phyloP scores from a whole-genome alignment of 495 filamentous ascomycete species.

The Massariosphaeria phaeospora region DNA sequence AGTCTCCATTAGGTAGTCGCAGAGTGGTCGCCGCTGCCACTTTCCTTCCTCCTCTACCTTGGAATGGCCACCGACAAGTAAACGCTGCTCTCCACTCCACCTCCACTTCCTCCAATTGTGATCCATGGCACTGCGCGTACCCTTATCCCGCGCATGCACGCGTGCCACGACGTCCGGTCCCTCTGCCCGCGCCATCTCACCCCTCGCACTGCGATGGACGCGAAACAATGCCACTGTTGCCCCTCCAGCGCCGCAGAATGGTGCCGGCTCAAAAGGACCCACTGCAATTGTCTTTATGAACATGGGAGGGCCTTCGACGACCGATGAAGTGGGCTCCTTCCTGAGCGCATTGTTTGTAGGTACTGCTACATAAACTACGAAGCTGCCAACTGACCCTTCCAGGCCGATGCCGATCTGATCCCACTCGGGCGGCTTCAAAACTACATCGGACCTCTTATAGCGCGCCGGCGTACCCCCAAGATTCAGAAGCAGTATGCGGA shows the following conservation, averaged over 20 bases:
- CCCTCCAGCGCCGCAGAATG: constrained; percentile 71
- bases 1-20: too few relatives aligned
- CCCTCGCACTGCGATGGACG: constrained; percentile 44
- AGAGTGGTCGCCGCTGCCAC: too few relatives aligned
- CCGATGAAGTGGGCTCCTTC: constrained; percentile 82
- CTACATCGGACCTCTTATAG: constrained; percentile 85
- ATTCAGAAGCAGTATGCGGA: constrained; percentile 91
- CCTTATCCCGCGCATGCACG: constrained; percentile 5
- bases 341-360: constrained; percentile 89
- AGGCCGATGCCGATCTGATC: constrained; percentile 93
- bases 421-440: constrained; percentile 89
- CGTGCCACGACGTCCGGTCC: constrained; percentile 7
- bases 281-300: constrained; percentile 99
- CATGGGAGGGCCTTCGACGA: constrained; percentile 94
- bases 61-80: not conserved
- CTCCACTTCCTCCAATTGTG: not conserved
- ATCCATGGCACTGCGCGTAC: constrained; percentile 22
- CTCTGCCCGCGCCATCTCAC: not conserved
- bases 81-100: not conserved
- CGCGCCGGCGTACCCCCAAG: constrained; percentile 82
- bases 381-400: constrained; percentile 4
- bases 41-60: not conserved
- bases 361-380: constrained; percentile 22
- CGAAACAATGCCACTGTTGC: constrained; percentile 49
- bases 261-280: constrained; percentile 56